Conservation (phyloP, 177 flowering plant genomes). For the Vitis hybrid region DNA sequence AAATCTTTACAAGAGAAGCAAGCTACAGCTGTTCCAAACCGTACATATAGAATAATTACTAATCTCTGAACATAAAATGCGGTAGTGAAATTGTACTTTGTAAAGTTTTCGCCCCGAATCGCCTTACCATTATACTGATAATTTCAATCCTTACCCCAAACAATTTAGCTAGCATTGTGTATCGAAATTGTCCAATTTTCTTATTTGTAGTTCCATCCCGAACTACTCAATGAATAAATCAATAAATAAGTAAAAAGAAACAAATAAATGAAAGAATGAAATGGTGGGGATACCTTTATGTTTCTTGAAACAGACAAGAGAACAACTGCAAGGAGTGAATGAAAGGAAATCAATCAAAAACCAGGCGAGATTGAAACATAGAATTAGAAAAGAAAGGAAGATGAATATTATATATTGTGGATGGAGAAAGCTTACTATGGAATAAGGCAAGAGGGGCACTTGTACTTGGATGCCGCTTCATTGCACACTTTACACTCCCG, state of each 20-base stretch:
- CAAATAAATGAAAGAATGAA: background rate
- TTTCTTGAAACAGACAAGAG: slow-evolving; percentile 76
- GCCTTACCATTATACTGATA: too few species aligned
- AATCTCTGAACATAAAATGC: too few species aligned
- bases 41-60: too few species aligned
- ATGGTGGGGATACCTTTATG: slow-evolving; percentile 61
- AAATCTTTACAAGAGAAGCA: too few species aligned
- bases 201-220: background rate
- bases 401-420: background rate
- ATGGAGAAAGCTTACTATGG: slow-evolving; percentile 59
- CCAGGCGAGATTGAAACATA: background rate
- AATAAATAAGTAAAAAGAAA: background rate
- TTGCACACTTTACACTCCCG: slow-evolving; percentile 62
- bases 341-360: background rate
- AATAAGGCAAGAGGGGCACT: slow-evolving; percentile 65
- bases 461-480: slow-evolving; percentile 72
- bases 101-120: too few species aligned
- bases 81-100: too few species aligned
- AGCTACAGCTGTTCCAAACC: too few species aligned
- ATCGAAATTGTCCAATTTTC: too few species aligned
- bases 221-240: background rate
- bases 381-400: background rate
- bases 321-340: slow-evolving; percentile 54
- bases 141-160: too few species aligned
- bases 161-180: too few species aligned